phyloP scores from a whole-genome alignment of 2,329 filamentous ascomycete genomes.

The Bipolaris victoriae region DNA sequence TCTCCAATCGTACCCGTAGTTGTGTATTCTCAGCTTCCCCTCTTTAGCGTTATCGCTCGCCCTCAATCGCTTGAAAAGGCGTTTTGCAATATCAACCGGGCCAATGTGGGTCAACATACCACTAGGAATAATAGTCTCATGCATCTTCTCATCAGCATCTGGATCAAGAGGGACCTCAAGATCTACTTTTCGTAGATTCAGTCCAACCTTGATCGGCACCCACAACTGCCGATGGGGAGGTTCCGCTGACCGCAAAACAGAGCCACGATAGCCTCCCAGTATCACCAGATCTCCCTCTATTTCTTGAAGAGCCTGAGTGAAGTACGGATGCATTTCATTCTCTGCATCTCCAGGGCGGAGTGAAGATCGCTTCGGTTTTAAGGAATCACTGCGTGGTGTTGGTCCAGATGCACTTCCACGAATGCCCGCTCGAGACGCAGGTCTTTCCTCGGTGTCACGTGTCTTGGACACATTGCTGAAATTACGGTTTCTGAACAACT shows the following conservation, averaged over 20 bases:
- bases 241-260: constrained; percentile 82
- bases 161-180: constrained; percentile 82
- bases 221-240: constrained; percentile 86
- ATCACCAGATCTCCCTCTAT: constrained; percentile 86
- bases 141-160: constrained; percentile 83
- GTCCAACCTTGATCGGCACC: constrained; percentile 90
- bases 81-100: constrained; percentile 84
- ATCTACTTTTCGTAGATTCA: constrained; percentile 91
- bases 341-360: constrained; percentile 28
- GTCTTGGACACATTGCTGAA: constrained; percentile 19
- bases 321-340: constrained; percentile 57
- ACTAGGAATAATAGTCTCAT: constrained; percentile 79
- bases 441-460: constrained; percentile 18
- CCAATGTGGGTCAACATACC: constrained; percentile 93
- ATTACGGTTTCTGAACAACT: constrained; percentile 33
- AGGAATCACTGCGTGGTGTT: constrained; percentile 22
- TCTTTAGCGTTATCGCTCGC: constrained; percentile 74
- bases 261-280: constrained; percentile 89
- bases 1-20: constrained; percentile 96
- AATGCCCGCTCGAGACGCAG: constrained; percentile 25
- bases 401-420: constrained; percentile 25
- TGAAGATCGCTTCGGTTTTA: constrained; percentile 18
- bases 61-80: constrained; percentile 77
- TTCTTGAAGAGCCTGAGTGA: constrained; percentile 64
- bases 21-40: constrained; percentile 78